Conservation (phyloP, 2,329 filamentous ascomycete genomes). For the Apiospora marii region DNA sequence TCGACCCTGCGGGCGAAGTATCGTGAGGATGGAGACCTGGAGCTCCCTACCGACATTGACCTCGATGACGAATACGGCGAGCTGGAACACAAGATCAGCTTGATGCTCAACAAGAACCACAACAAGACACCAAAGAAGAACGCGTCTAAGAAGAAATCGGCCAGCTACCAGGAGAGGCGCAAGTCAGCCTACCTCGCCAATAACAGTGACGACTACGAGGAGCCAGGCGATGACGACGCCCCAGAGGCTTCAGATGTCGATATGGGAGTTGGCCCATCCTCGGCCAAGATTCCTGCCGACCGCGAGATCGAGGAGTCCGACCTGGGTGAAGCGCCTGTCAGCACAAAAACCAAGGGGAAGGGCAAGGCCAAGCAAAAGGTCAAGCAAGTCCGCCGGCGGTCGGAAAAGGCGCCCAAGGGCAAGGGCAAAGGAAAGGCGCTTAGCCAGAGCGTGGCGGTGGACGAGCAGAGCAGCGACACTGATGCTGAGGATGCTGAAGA, state of each 20-base stretch:
- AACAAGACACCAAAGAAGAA: neutral
- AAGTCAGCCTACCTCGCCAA: slow-evolving; percentile 27
- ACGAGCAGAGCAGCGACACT: slow-evolving; percentile 39
- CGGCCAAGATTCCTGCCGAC: slow-evolving; percentile 20
- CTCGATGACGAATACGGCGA: slow-evolving; percentile 35
- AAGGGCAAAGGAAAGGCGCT: neutral
- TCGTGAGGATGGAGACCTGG: slow-evolving; percentile 34
- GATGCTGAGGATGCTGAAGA: slow-evolving; percentile 42
- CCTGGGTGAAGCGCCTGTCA: slow-evolving; percentile 23
- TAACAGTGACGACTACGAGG: slow-evolving; percentile 35
- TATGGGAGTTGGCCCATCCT: neutral
- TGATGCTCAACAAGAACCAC: slow-evolving; percentile 36
- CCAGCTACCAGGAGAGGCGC: neutral
- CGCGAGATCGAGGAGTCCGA: slow-evolving; percentile 36
- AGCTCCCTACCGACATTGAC: slow-evolving; percentile 34
- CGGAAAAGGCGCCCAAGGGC: neutral
- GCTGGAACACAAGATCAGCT: slow-evolving; percentile 36
- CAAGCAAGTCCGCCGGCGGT: neutral
- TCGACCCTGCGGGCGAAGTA: slow-evolving; percentile 34
- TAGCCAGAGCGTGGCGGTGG: neutral
- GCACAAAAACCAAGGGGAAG: neutral
- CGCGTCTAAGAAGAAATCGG: neutral
- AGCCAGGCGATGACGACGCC: slow-evolving; percentile 25
- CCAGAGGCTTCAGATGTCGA: neutral
- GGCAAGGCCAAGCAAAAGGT: neutral